Evolutionary conservation across 495 filamentous ascomycete genomes (phyloP).

Genomic region (Cetradonia linearis): DNA sequence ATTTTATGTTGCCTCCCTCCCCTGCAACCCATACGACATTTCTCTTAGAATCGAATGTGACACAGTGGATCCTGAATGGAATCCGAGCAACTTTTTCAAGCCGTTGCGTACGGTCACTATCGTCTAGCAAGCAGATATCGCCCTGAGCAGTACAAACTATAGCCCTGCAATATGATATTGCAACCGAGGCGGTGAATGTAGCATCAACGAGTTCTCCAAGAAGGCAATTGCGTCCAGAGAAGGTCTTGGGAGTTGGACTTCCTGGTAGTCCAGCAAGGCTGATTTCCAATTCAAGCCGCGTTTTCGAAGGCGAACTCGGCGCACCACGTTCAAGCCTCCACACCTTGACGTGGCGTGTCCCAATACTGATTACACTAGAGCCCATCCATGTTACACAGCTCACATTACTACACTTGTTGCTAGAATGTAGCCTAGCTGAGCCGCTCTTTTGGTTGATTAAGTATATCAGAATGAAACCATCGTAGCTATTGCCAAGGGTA

Average conservation of each 20-base stretch:
- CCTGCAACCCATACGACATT: constrained; percentile 49
- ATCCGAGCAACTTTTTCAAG: constrained; percentile 52
- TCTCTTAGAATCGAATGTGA: constrained; percentile 46
- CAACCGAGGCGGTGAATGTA: constrained; percentile 69
- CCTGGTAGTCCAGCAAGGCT: constrained; percentile 28
- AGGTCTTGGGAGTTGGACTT: constrained; percentile 42
- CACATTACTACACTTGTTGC: constrained; percentile 83
- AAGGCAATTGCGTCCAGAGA: constrained; percentile 51
- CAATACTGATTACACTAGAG: constrained; percentile 53
- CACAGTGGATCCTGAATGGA: constrained; percentile 52
- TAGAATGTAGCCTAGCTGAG: constrained; percentile 74
- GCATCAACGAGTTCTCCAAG: constrained; percentile 56
- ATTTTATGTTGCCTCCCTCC: constrained; percentile 22
- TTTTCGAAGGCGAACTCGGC: constrained; percentile 39
- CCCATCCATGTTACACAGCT: constrained; percentile 87
- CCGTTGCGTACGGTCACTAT: constrained; percentile 57
- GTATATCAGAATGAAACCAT: constrained; percentile 93
- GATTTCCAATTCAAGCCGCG: constrained; percentile 36
- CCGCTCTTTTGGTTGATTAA: constrained; percentile 73
- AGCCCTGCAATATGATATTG: constrained; percentile 52
- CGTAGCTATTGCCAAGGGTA: constrained; percentile 75
- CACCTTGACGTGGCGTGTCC: constrained; percentile 85
- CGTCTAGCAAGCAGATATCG: constrained; percentile 54
- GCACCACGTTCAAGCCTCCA: constrained; percentile 68
- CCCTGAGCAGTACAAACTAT: constrained; percentile 41